A percentile compares a stretch with the other conserved stretches of the same genome.
Evolutionary conservation across 441 rosid species (phyloP).

Genomic region (Rhodomyrtus psidioides): DNA sequence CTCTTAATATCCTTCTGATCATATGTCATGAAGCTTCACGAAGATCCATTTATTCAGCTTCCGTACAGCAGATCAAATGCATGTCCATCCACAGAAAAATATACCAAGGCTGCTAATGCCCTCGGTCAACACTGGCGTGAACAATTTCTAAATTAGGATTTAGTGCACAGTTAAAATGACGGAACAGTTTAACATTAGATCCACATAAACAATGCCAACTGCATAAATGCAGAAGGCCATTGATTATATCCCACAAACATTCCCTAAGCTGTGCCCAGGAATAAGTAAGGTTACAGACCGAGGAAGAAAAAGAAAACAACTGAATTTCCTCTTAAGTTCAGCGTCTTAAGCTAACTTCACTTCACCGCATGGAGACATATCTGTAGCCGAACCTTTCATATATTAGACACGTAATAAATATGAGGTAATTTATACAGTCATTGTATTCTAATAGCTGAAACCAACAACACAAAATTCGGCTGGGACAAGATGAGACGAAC

Average conservation of each 20-base stretch:
- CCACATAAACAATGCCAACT: too few relatives aligned
- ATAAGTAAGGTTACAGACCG: background rate
- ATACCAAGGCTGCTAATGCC: too few relatives aligned
- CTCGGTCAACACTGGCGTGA: too few relatives aligned
- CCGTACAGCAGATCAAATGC: background rate
- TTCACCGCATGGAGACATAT: background rate
- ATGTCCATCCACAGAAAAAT: background rate
- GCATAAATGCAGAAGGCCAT: too few relatives aligned
- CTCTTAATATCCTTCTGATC: background rate
- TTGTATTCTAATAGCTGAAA: background rate
- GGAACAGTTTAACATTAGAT: too few relatives aligned
- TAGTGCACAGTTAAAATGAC: too few relatives aligned
- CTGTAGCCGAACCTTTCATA: background rate
- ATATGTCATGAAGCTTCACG: background rate
- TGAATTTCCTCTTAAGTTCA: background rate
- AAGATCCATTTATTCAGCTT: background rate
- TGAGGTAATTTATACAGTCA: background rate
- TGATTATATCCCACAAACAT: too few relatives aligned
- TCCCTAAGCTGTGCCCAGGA: too few relatives aligned
- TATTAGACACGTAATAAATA: background rate
- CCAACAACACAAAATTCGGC: background rate
- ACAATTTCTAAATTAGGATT: too few relatives aligned
- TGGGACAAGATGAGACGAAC: too few relatives aligned
- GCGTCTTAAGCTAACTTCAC: background rate
- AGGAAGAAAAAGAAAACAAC: background rate